A percentile compares a stretch with the other conserved stretches of the same genome.
phyloP scores from a whole-genome alignment of 495 filamentous ascomycete genomes.

The Penicillium bovifimosum region DNA sequence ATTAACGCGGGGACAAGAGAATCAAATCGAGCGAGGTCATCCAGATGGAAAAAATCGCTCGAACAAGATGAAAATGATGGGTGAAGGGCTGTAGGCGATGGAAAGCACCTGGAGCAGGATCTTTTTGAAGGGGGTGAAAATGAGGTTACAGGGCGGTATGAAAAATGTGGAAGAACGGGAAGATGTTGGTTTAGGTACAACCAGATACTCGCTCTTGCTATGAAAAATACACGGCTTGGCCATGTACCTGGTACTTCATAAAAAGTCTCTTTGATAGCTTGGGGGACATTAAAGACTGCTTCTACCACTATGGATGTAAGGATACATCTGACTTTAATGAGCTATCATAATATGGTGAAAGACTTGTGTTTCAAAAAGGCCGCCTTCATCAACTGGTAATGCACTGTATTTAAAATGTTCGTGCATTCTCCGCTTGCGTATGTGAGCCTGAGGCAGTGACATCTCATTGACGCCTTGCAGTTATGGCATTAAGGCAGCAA shows the following conservation, averaged over 20 bases:
- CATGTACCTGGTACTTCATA: constrained; percentile 9
- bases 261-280: neutral
- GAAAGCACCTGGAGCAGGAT: constrained; percentile 33
- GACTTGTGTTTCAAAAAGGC: neutral
- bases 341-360: neutral
- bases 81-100: constrained; percentile 43
- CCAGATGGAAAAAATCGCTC: constrained; percentile 48
- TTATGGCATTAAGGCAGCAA: neutral
- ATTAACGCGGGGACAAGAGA: constrained; percentile 50
- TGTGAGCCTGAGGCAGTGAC: constrained; percentile 10
- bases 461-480: neutral
- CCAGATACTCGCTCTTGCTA: constrained; percentile 7
- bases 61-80: constrained; percentile 50
- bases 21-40: constrained; percentile 43
- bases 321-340: neutral
- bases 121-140: constrained; percentile 31
- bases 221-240: constrained; percentile 9
- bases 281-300: neutral
- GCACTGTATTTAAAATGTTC: neutral
- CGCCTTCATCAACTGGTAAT: neutral
- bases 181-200: constrained; percentile 10
- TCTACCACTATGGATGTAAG: neutral
- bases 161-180: constrained; percentile 17
- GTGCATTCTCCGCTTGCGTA: constrained; percentile 11
- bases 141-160: constrained; percentile 31